Conservation (phyloP, 2,329 filamentous ascomycete species). For the Fusarium agapanthi region DNA sequence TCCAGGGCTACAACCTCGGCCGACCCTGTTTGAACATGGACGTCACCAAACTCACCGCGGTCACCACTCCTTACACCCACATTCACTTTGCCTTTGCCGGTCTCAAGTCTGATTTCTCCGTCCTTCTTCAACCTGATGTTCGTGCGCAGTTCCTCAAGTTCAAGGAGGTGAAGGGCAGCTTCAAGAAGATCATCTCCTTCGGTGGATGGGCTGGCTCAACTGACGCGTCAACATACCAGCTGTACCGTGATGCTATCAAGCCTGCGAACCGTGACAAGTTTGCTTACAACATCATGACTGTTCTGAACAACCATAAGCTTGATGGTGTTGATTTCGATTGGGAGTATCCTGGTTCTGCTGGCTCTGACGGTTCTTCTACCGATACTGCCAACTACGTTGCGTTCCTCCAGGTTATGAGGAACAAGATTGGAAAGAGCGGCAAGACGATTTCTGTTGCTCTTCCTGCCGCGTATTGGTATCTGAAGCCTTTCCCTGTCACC, state of each 20-base stretch:
- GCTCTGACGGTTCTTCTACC: constrained; percentile 39
- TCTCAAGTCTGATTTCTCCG: constrained; percentile 28
- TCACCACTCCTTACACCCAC: constrained; percentile 41
- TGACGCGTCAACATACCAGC: constrained; percentile 35
- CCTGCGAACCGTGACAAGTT: constrained; percentile 50
- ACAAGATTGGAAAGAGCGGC: constrained; percentile 40
- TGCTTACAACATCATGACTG: constrained; percentile 47
- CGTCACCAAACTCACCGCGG: constrained; percentile 31
- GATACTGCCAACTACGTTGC: constrained; percentile 47
- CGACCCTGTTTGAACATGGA: constrained; percentile 46
- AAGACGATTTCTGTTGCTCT: constrained; percentile 50
- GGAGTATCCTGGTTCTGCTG: constrained; percentile 53
- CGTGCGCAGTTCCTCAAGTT: constrained; percentile 45
- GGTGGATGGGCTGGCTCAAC: constrained; percentile 49
- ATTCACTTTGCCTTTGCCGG: constrained; percentile 48
- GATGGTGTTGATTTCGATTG: constrained; percentile 59
- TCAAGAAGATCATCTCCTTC: constrained; percentile 48
- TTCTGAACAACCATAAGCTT: constrained; percentile 51
- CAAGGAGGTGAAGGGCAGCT: constrained; percentile 38
- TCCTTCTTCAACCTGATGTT: constrained; percentile 31
- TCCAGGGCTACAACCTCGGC: constrained; percentile 45
- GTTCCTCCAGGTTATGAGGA: constrained; percentile 45
- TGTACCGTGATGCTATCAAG: constrained; percentile 44
- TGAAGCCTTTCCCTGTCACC: constrained; percentile 48
- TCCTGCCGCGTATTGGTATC: constrained; percentile 52